Base-by-base conservation (phyloP, 306 rosid species). In the Aeschynomene evenia region DNA sequence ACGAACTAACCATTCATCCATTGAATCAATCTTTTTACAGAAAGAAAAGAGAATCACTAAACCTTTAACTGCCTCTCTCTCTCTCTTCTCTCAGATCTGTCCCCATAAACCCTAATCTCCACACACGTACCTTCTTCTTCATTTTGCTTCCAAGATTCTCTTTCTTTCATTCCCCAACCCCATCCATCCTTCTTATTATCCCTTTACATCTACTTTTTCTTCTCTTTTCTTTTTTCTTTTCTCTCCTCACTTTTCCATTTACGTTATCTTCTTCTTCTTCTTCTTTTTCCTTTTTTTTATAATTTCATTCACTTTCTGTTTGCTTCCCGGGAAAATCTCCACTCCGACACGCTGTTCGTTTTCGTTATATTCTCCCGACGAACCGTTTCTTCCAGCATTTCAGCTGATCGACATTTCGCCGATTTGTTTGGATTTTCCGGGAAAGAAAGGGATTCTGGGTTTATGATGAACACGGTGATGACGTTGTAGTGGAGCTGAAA, bases 111-210 rank as follows among this genome's bases (percentile, higher is more conserved):
- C 51, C 51, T 45, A 45, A 45, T 40, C 13, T 40, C 15, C 18
- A 9, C 45, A 9, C 45, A 12, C 10, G 0, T 8, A 15, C 49
- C 15, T n/a, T n/a, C n/a, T n/a, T n/a, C 5, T 9, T 9, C 13
- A n/a, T 45, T 45, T 40, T 40, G 16, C n/a, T 40, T 23, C 66
- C 74, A 72, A 72, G 80, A 75, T 75, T 80, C 79, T 63, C 21
- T 24, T 9, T 18, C 21, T 22, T 72, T 83, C 79, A 11, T 60
- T 33, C 59, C n/a, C 18, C 14, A 4, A 12, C 49, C 15, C 15
- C n/a, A 7, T 21, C n/a, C 0, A n/a, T 40, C 48, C 1, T 40
- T 4, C 15, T 14, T 12, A 12, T 16, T 40, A n/a, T 40, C 48
- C 15, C n/a, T 40, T 40, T 11, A 2, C 7, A 45, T 6, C 23